A percentile compares a stretch with the other conserved stretches of the same genome.
These are phyloP conservation scores for Arthroderma uncinatum DNA, from an alignment of 2,329 filamentous ascomycete genomes.

Conservation along the genomic window DNA sequence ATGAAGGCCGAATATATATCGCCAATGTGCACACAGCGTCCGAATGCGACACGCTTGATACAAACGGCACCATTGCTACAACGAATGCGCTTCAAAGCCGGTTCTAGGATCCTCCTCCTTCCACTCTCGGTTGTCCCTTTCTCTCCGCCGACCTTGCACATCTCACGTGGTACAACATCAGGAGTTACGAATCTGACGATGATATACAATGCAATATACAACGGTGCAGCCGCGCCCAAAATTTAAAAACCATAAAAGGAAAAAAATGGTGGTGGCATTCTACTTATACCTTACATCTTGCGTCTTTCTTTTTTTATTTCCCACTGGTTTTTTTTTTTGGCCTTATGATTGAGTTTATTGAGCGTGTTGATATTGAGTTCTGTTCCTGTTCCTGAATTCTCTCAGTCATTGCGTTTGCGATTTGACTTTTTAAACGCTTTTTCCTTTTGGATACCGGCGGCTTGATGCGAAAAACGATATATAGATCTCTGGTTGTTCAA, in stretches of 20 bases:
- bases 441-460: background rate
- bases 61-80: too few species aligned
- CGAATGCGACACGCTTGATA: too few species aligned
- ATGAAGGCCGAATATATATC: too few species aligned
- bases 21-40: too few species aligned
- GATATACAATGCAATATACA: background rate
- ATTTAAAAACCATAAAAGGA: background rate
- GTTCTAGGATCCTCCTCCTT: too few species aligned
- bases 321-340: background rate
- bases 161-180: too few species aligned
- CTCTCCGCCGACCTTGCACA: too few species aligned
- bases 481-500: conserved; percentile 2
- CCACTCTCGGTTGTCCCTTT: too few species aligned
- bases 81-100: too few species aligned
- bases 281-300: background rate
- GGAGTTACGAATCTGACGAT: too few species aligned
- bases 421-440: conserved; percentile 4
- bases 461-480: conserved; percentile 4
- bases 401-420: background rate
- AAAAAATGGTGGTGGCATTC: background rate
- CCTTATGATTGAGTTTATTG: conserved; percentile 4
- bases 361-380: conserved; percentile 2
- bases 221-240: background rate
- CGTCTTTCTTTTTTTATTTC: background rate
- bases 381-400: background rate